These are phyloP conservation scores for Alternaria consortialis DNA, from an alignment of 2,329 filamentous ascomycete genomes.

Conservation along the genomic window DNA sequence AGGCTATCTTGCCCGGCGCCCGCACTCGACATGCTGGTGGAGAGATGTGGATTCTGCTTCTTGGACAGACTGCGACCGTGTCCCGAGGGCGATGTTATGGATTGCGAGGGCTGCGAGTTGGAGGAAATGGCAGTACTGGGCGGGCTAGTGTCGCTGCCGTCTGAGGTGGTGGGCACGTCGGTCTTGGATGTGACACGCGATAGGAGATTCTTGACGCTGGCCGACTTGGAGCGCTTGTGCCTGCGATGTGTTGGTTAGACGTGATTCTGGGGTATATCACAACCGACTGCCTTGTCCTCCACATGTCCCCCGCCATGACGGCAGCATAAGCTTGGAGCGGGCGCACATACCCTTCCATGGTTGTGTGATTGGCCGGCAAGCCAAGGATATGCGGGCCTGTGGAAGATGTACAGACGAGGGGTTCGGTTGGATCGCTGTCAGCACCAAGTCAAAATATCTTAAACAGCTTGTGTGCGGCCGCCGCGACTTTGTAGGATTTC, in stretches of 20 bases:
- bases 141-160: conserved; percentile 24
- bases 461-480: background rate
- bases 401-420: background rate
- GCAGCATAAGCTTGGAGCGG: conserved; percentile 18
- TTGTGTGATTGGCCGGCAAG: conserved; percentile 25
- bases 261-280: background rate
- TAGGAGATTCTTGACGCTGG: conserved; percentile 50
- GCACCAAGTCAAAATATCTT: background rate
- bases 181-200: conserved; percentile 44
- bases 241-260: conserved; percentile 27
- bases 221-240: conserved; percentile 56
- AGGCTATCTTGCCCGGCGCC: conserved; percentile 26
- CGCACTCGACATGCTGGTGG: conserved; percentile 39
- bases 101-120: conserved; percentile 33
- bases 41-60: conserved; percentile 40
- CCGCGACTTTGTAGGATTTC: conserved; percentile 6
- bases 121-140: conserved; percentile 32
- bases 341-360: conserved; percentile 47
- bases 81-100: conserved; percentile 6
- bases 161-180: conserved; percentile 36
- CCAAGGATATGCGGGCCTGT: conserved; percentile 11
- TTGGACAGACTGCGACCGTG: conserved; percentile 42
- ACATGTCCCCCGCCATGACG: conserved; percentile 16
- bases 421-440: background rate
- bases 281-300: background rate